phyloP scores from a whole-genome alignment of 352 stramenopile species.

The Phytopythium mirpurense region DNA sequence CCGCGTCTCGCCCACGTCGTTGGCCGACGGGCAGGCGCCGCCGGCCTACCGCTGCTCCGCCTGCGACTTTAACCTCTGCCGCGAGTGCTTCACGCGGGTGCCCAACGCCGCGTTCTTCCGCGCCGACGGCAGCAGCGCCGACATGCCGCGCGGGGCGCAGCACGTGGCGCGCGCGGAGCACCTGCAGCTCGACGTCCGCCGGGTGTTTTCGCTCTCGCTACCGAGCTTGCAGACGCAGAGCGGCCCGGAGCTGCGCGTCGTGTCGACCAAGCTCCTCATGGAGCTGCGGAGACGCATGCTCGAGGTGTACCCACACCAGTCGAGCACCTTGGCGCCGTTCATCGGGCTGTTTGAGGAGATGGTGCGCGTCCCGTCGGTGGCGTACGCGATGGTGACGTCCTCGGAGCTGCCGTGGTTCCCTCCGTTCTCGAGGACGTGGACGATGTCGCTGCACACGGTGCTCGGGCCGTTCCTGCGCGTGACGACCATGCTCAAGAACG shows the following conservation, averaged over 20 bases:
- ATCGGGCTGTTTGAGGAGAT: conserved; percentile 43
- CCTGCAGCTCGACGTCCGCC: conserved; percentile 9
- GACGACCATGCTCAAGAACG: conserved; percentile 62
- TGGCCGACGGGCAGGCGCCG: conserved; percentile 11
- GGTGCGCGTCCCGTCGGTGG: conserved; percentile 25
- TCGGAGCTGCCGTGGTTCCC: conserved; percentile 33
- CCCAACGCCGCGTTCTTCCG: conserved; percentile 27
- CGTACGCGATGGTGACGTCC: conserved; percentile 25
- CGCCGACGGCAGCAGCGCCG: background rate
- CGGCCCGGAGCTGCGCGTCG: background rate
- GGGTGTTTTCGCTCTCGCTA: conserved; percentile 38
- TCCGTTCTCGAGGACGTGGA: conserved; percentile 35
- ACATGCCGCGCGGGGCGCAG: conserved; percentile 1
- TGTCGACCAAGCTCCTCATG: conserved; percentile 24
- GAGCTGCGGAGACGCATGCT: conserved; percentile 42
- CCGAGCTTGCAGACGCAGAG: conserved; percentile 12
- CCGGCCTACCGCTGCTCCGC: conserved; percentile 46
- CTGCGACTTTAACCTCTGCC: conserved; percentile 53
- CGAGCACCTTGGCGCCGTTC: conserved; percentile 28
- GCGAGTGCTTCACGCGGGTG: conserved; percentile 61
- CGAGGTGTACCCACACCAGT: conserved; percentile 51
- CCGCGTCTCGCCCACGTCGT: conserved; percentile 17
- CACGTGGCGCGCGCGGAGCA: conserved; percentile 1
- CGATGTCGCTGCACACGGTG: conserved; percentile 48
- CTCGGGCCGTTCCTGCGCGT: conserved; percentile 60